Conservation (phyloP, 495 filamentous ascomycete species). For the Daldinia decipiens region DNA sequence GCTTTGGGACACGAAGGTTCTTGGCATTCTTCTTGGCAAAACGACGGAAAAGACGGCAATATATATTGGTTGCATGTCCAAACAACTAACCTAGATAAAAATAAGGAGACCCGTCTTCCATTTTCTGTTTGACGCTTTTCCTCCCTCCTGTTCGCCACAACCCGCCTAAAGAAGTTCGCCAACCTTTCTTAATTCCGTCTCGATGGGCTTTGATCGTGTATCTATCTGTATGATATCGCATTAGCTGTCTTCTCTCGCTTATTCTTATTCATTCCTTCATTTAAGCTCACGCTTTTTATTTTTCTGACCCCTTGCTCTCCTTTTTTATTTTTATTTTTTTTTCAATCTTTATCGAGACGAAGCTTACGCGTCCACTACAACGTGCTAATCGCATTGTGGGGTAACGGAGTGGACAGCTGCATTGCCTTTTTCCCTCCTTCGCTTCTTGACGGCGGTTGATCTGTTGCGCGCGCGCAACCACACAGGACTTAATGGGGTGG, state of each 20-base stretch:
- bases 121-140: slow-evolving; percentile 36
- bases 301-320: background rate
- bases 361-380: slow-evolving; percentile 41
- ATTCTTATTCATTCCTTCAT: slow-evolving; percentile 39
- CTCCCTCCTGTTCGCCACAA: slow-evolving; percentile 18
- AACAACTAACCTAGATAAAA: slow-evolving; percentile 37
- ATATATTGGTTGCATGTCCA: slow-evolving; percentile 34
- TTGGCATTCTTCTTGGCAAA: slow-evolving; percentile 45
- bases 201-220: slow-evolving; percentile 25
- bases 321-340: too few species aligned
- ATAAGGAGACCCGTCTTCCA: slow-evolving; percentile 34
- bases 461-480: slow-evolving; percentile 25
- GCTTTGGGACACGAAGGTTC: slow-evolving; percentile 37
- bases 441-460: slow-evolving; percentile 14
- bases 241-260: slow-evolving; percentile 12
- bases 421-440: slow-evolving; percentile 8
- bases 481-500: slow-evolving; percentile 7
- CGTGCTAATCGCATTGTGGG: slow-evolving; percentile 38
- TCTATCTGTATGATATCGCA: slow-evolving; percentile 36
- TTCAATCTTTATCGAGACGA: slow-evolving; percentile 25
- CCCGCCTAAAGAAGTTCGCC: background rate
- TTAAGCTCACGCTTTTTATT: slow-evolving; percentile 5
- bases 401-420: slow-evolving; percentile 22
- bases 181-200: slow-evolving; percentile 16
- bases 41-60: slow-evolving; percentile 42